phyloP scores from a whole-genome alignment of 2,329 filamentous ascomycete species.

The Pseudodiploospora longispora region DNA sequence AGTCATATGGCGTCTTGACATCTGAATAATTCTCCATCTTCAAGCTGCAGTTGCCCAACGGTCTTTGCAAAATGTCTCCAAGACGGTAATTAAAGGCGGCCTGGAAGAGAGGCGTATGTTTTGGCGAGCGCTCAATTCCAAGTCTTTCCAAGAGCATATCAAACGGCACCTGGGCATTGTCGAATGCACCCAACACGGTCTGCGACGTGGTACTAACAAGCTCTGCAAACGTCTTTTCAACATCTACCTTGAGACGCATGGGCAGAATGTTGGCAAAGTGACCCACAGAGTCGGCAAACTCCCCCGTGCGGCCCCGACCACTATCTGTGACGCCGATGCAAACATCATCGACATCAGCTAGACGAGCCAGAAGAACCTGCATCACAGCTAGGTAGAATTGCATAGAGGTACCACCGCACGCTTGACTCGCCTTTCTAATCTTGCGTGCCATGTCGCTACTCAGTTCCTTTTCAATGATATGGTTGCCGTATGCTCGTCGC shows the following conservation, averaged over 20 bases:
- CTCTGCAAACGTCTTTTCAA: conserved; percentile 14
- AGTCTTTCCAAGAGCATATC: conserved; percentile 36
- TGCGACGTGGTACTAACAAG: conserved; percentile 13
- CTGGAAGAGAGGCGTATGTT: conserved; percentile 37
- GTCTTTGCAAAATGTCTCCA: conserved; percentile 17
- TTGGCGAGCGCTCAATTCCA: conserved; percentile 27
- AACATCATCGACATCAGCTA: conserved; percentile 26
- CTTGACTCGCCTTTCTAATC: conserved; percentile 11
- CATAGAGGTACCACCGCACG: conserved; percentile 23
- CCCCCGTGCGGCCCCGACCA: conserved; percentile 9
- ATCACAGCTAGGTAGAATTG: conserved; percentile 39
- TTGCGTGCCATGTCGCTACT: background rate
- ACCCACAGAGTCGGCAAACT: conserved; percentile 2
- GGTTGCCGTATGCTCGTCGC: conserved; percentile 1
- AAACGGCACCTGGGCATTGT: conserved; percentile 29
- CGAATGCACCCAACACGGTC: conserved; percentile 19
- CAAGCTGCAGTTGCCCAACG: conserved; percentile 14
- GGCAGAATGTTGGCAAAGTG: conserved; percentile 32
- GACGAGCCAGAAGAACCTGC: conserved; percentile 20
- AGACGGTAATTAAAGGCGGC: conserved; percentile 37
- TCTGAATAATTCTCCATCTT: conserved; percentile 14
- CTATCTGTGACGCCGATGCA: conserved; percentile 37
- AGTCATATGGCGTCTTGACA: conserved; percentile 13
- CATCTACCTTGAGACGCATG: conserved; percentile 24
- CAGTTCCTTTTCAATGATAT: conserved; percentile 1